Evolutionary conservation across 163 green algal species (phyloP).

Genomic region (Picocystis sp.): DNA sequence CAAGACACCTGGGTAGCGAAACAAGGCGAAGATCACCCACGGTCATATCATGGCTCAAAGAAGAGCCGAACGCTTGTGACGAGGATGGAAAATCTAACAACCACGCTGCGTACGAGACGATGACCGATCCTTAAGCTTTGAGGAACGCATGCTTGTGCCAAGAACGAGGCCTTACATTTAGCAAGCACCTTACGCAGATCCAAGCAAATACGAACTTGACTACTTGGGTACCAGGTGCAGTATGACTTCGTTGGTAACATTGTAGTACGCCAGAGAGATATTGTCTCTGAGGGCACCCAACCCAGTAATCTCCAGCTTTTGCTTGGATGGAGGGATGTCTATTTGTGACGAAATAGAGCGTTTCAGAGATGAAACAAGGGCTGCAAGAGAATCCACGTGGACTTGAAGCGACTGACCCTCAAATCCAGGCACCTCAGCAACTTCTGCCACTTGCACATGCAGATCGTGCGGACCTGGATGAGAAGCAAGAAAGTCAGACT

Average conservation of each 20-base stretch:
- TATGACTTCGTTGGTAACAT: not conserved
- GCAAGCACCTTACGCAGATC: no score
- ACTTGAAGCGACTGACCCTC: not conserved
- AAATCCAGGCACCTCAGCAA: not conserved
- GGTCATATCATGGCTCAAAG: no score
- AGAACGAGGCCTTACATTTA: no score
- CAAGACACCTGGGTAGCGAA: no score
- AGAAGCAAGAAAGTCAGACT: slow-evolving; percentile 1
- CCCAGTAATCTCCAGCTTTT: slow-evolving; percentile 1
- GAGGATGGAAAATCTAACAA: no score
- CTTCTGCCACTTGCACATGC: not conserved
- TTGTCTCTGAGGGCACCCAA: not conserved
- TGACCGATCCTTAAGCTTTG: no score
- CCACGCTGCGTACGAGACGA: no score
- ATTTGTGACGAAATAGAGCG: not conserved
- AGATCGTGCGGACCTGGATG: not conserved
- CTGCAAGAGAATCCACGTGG: not conserved
- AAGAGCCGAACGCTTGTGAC: no score
- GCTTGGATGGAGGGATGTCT: not conserved
- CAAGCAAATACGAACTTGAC: no score
- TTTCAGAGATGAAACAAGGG: not conserved
- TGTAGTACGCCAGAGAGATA: not conserved
- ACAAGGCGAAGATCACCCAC: no score
- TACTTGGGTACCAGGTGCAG: not conserved
- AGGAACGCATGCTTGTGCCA: no score